Evolutionary conservation across 2,329 filamentous ascomycete species (phyloP).

Genomic region (Colletotrichum phormii): DNA sequence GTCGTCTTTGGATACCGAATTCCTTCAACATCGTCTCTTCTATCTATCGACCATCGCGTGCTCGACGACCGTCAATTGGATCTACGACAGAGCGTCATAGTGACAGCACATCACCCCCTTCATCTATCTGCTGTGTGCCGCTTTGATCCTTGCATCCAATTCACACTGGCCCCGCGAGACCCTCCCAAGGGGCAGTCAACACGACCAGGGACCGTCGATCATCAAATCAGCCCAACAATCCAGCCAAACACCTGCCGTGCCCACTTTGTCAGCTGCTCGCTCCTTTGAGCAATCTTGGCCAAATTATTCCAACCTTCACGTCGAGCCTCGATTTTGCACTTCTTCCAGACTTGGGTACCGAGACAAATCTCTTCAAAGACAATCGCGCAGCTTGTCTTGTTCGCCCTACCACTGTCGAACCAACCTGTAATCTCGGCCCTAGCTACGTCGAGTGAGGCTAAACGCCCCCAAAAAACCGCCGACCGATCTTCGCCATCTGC

Average conservation of each 20-base stretch:
- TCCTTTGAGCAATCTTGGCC: constrained; percentile 5
- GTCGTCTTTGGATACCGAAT: background rate
- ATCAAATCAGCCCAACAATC: constrained; percentile 24
- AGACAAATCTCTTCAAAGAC: background rate
- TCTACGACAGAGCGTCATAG: constrained; percentile 27
- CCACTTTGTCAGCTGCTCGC: constrained; percentile 16
- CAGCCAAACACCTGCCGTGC: constrained; percentile 11
- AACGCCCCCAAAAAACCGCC: constrained; percentile 6
- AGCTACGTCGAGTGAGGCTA: constrained; percentile 10
- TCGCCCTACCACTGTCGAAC: background rate
- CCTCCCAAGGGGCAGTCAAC: constrained; percentile 18
- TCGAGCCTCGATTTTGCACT: background rate
- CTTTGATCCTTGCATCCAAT: constrained; percentile 20
- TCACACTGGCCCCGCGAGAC: constrained; percentile 33
- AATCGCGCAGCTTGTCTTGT: background rate
- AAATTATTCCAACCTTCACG: background rate
- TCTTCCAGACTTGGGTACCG: background rate
- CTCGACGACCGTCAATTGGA: background rate
- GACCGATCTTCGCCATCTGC: constrained; percentile 11
- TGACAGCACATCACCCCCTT: constrained; percentile 33
- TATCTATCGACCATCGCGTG: constrained; percentile 10
- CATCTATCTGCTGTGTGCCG: constrained; percentile 26
- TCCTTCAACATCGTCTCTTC: background rate
- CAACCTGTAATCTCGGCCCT: background rate
- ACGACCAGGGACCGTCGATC: constrained; percentile 30